Base-by-base conservation (phyloP, 2,329 filamentous ascomycete genomes). In the Claviceps sp. region DNA sequence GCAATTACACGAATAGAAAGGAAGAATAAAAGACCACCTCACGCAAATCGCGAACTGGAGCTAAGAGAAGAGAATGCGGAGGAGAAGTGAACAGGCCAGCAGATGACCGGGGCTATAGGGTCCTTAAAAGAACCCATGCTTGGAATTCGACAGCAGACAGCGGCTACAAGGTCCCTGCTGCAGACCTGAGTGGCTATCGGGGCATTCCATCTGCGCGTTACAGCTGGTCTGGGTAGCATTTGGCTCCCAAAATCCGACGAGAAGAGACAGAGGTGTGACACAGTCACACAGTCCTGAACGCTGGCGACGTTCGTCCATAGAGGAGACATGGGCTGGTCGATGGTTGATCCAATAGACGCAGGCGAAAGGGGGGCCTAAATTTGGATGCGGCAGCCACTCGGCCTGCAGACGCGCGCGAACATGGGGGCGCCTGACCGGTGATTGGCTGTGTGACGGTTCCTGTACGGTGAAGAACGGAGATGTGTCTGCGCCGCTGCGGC, bases 361-460 rank as follows among this genome's bases (percentile, higher is more conserved):
- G 37, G 46, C 30, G 41, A 16, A 51, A 50, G 44, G 54, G 37
- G 49, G 42, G 61, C 63, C 62, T 70, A 70, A 65, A 66, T 67
- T 67, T 68, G 60, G 63, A 48, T 59, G 57, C 48, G 50, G 48
- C 54, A 56, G 45, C 40, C 44, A 48, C 40, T 45, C 47, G 50
- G 50, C 52, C 24, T 65, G 63, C 62, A 70, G 64, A 66, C 67
- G 68, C 67, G 68, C 67, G 68, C 66, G 65, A 70, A 67, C 55
- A 48, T 52, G 58, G 54, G 54, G 48, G 52, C 55, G 54, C 46
- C 54, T 49, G 20, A 22, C 41, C 11, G 43, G 50, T 51, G 49
- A 50, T 51, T 56, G 55, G 58, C 62, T 24, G 62, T 47, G 64
- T 61, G 46, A 48, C 26, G n/a, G 37, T 40, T 14, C 42, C 51